Conservation (phyloP, 116 monocot genomes). For the Trichopus zeylanicus region DNA sequence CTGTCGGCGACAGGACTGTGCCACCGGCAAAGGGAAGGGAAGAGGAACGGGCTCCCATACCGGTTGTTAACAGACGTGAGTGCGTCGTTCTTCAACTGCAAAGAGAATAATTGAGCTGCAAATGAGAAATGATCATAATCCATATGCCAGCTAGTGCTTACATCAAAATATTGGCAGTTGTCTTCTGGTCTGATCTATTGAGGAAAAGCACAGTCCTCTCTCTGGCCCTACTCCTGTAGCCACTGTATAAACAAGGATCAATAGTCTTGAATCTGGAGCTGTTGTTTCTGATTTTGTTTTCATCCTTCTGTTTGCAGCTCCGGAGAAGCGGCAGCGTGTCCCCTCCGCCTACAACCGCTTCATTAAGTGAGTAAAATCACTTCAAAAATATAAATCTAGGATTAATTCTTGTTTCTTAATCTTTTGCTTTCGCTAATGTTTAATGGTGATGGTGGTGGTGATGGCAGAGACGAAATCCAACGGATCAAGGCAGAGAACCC, state of each 20-base stretch:
- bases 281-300: too few species aligned
- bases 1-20: constrained; percentile 18
- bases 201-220: background rate
- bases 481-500: constrained; percentile 99
- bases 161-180: too few species aligned
- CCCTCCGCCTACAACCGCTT: constrained; percentile 99
- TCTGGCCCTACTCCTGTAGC: too few species aligned
- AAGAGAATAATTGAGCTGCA: constrained; percentile 9
- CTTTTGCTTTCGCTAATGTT: background rate
- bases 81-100: background rate
- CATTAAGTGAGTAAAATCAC: constrained; percentile 73
- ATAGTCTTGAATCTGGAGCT: too few species aligned
- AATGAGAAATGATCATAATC: too few species aligned
- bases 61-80: constrained; percentile 73
- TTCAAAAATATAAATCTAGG: background rate
- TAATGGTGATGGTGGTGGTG: background rate
- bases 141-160: too few species aligned
- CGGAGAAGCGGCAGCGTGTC: constrained; percentile 99
- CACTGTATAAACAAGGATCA: too few species aligned
- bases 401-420: background rate
- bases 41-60: constrained; percentile 31
- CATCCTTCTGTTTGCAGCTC: constrained; percentile 47
- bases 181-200: constrained; percentile 14
- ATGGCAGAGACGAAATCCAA: constrained; percentile 97
- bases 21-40: constrained; percentile 37